phyloP scores from a whole-genome alignment of 768 basidiomycete genomes.

The Naematelia aurantialba region DNA sequence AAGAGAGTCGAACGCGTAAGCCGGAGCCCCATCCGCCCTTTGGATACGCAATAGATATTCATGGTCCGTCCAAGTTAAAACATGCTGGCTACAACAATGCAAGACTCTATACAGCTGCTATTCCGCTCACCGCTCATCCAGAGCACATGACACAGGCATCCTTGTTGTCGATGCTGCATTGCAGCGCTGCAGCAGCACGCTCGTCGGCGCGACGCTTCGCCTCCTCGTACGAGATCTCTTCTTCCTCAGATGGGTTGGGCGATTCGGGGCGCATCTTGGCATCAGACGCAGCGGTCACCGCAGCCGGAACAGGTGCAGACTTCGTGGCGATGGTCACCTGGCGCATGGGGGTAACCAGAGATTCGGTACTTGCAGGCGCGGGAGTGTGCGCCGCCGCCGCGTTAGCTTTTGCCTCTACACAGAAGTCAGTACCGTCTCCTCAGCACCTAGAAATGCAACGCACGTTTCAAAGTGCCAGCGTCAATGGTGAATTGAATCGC shows the following conservation, averaged over 20 bases:
- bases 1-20: not conserved
- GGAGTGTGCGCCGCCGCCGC: conserved; percentile 23
- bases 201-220: conserved; percentile 49
- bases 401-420: conserved; percentile 32
- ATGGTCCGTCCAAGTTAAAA: not conserved
- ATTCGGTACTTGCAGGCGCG: conserved; percentile 14
- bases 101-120: conserved; percentile 2
- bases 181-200: conserved; percentile 49
- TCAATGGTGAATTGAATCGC: conserved; percentile 98
- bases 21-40: not conserved
- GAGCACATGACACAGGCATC: conserved; percentile 49
- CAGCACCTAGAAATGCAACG: conserved; percentile 1
- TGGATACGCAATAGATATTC: not conserved
- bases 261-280: conserved; percentile 8
- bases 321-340: conserved; percentile 41
- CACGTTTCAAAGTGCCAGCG: conserved; percentile 60
- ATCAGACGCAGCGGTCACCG: conserved; percentile 7
- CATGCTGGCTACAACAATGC: not conserved
- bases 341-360: conserved; percentile 33
- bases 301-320: conserved; percentile 8
- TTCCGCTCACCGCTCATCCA: conserved; percentile 19
- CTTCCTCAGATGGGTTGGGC: conserved; percentile 42
- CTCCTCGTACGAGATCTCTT: conserved; percentile 50
- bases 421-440: not conserved
- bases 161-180: conserved; percentile 51